Conservation (phyloP, 2,329 filamentous ascomycete species). For the Kalaharituber pfeilii region DNA sequence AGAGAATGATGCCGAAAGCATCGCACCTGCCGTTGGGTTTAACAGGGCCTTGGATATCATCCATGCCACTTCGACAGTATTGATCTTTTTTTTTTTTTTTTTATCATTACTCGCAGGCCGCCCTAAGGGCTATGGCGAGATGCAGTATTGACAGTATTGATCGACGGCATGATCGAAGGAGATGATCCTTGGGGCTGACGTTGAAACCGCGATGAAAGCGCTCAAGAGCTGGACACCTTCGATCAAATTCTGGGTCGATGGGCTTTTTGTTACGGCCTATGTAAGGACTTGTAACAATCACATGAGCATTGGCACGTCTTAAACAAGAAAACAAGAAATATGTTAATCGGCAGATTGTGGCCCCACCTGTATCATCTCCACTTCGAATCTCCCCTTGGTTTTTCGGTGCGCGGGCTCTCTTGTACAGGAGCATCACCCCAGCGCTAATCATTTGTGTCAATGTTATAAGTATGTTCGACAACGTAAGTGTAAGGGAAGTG, state of each 20-base stretch:
- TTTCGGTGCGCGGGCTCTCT: background rate
- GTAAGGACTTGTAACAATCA: background rate
- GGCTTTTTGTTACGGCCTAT: background rate
- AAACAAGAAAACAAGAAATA: too few species aligned
- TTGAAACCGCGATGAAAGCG: conserved; percentile 95
- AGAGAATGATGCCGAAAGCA: background rate
- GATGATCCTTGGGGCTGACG: conserved; percentile 79
- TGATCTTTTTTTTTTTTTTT: too few species aligned
- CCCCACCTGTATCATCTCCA: too few species aligned
- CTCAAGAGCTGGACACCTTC: conserved; percentile 44
- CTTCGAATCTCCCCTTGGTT: background rate
- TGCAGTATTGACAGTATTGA: too few species aligned
- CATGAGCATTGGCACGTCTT: background rate
- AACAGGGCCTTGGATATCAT: conserved; percentile 63
- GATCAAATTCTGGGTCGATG: conserved; percentile 13
- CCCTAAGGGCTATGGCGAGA: too few species aligned
- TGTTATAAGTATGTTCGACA: too few species aligned
- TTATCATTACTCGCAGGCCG: too few species aligned
- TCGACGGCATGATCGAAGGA: conserved; percentile 80
- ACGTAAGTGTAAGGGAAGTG: too few species aligned
- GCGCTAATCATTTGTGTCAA: too few species aligned
- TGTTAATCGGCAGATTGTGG: too few species aligned
- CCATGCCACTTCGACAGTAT: conserved; percentile 76
- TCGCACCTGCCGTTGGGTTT: conserved; percentile 25
- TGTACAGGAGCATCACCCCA: too few species aligned